A percentile compares a stretch with the other conserved stretches of the same genome.
Conservation (phyloP, 164 flowering plant genomes). For the Litsea cubeba region DNA sequence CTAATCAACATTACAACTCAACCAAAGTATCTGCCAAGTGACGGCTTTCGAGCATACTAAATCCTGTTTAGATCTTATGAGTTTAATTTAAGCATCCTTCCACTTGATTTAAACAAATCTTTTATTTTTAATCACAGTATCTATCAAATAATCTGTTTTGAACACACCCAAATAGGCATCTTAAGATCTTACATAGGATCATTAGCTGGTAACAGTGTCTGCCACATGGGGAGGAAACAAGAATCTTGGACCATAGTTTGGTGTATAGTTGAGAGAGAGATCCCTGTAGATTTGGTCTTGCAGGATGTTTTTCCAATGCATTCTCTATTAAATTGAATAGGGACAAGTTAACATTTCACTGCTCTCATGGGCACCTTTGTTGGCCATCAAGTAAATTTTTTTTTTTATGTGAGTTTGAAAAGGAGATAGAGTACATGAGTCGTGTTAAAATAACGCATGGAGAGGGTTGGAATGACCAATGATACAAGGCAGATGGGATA, state of each 20-base stretch:
- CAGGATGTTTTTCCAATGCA: background rate
- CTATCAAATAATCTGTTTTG: background rate
- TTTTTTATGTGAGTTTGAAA: background rate
- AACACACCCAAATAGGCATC: background rate
- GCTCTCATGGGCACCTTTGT: background rate
- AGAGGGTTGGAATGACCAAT: background rate
- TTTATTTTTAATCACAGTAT: background rate
- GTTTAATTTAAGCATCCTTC: too few relatives aligned
- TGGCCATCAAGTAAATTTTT: background rate
- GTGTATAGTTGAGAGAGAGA: background rate
- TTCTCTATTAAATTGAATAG: too few relatives aligned
- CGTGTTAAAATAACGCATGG: background rate
- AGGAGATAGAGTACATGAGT: background rate
- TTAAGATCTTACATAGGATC: background rate
- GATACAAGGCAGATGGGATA: too few relatives aligned
- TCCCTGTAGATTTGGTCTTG: background rate
- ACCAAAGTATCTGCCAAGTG: background rate
- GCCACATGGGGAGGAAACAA: background rate
- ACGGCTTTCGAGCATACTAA: background rate
- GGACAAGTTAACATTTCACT: background rate
- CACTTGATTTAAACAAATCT: too few relatives aligned
- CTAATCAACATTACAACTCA: background rate
- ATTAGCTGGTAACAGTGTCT: background rate
- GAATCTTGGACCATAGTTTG: background rate
- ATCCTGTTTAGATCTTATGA: background rate